Evolutionary conservation across 1,284 basidiomycete species (phyloP), one percentile per base, ranked within the genome.

Genomic region (Fomitopsis palustris): DNA sequence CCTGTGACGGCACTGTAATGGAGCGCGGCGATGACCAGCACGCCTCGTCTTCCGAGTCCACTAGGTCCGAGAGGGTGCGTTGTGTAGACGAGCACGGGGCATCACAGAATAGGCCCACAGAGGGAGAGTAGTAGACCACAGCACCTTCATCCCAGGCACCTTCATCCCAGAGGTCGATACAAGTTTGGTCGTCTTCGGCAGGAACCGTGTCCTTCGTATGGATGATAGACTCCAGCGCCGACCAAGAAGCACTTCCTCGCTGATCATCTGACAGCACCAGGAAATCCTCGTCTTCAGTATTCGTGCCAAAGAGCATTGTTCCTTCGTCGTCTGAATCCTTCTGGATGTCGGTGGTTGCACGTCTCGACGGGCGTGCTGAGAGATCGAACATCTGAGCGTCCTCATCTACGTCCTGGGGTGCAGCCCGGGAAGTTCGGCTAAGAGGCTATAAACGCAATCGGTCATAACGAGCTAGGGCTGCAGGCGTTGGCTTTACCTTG

Each of bases 401-500:
- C 3, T 57, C 55, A n/a, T 56, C 55, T 8, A 25, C 45, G 38
- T 31, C 23, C 21, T n/a, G 9, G 38, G 14, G n/a, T 25, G 14
- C 25, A 10, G 17, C 10, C 17, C 27, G 25, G 53, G 33, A 21
- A 42, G 35, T 42, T 4, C 14, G 23, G 53, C 27, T 10, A 10
- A 39, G 25, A 38, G 19, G 9, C 35, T 53, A n/a, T 43, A n/a
- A 25, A 43, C 19, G 41, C 41, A 43, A n/a, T 17, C 19, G 17
- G n/a, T 25, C 17, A 43, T 8, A n/a, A 52, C 3, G 7, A 33
- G 19, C 9, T n/a, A 4, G n/a, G 19, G 8, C 4, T 23, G 17
- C 7, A 35, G 19, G 16, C 7, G 6, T 27, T 12, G 5, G 17
- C 9, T n/a, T 52, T 61, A 84, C 86, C 78, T 83, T 85, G 70